Percentiles rank a stretch among this genome's conserved stretches.
phyloP scores from a whole-genome alignment of 495 filamentous ascomycete species.

The Neurospora terricola region DNA sequence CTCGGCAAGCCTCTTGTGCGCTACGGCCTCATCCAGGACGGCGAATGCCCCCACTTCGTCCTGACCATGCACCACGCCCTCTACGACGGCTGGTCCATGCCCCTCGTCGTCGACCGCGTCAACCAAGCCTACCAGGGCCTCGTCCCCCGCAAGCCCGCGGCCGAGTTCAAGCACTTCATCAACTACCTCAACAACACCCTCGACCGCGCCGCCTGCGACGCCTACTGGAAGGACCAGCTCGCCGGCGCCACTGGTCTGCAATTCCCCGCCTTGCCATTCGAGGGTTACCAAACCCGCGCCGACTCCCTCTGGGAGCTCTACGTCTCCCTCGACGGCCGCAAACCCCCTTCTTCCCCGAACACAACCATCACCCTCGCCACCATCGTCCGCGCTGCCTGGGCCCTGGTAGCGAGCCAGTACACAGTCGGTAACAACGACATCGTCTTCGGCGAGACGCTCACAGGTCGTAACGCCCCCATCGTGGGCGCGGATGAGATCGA shows the following conservation, averaged over 20 bases:
- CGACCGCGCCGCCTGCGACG: slow-evolving; percentile 22
- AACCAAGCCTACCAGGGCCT: slow-evolving; percentile 27
- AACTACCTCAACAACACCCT: slow-evolving; percentile 27
- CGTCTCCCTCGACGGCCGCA: slow-evolving; percentile 29
- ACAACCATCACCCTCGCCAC: slow-evolving; percentile 44
- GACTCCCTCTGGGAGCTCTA: slow-evolving; percentile 43
- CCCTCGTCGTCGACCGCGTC: slow-evolving; percentile 45
- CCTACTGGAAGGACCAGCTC: slow-evolving; percentile 35
- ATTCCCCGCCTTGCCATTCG: slow-evolving; percentile 46
- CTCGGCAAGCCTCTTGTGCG: slow-evolving; percentile 45
- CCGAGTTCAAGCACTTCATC: slow-evolving; percentile 37
- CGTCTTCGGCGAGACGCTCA: slow-evolving; percentile 46
- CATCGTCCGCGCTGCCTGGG: slow-evolving; percentile 54
- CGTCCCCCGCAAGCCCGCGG: slow-evolving; percentile 32
- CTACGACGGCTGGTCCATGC: slow-evolving; percentile 60
- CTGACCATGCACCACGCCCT: slow-evolving; percentile 58
- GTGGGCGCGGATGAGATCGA: slow-evolving; percentile 41
- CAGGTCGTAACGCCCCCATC: slow-evolving; percentile 43
- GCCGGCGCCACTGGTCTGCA: slow-evolving; percentile 43
- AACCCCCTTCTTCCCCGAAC: background rate
- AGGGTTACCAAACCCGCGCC: slow-evolving; percentile 44
- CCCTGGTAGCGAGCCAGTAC: slow-evolving; percentile 44
- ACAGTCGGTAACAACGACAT: slow-evolving; percentile 40
- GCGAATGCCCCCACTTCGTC: slow-evolving; percentile 35
- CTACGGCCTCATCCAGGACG: slow-evolving; percentile 40